Conservation (phyloP, 1,284 basidiomycete species). For the Flammula alnicola region DNA sequence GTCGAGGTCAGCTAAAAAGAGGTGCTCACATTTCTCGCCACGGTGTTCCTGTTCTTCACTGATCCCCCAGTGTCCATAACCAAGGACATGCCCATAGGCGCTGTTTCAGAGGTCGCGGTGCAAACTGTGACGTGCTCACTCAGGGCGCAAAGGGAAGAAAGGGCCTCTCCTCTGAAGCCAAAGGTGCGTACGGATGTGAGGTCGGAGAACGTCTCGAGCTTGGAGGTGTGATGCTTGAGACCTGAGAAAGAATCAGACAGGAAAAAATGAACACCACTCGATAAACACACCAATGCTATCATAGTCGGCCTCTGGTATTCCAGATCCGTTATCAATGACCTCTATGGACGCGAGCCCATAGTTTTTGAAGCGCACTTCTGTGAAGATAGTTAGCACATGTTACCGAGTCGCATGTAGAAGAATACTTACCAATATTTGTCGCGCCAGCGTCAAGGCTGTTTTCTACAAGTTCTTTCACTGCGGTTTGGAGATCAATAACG, state of each 20-base stretch:
- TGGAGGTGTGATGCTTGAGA: slow-evolving; percentile 94
- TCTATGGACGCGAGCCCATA: slow-evolving; percentile 88
- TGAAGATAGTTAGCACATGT: background rate
- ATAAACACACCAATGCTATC: slow-evolving; percentile 69
- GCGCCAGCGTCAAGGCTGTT: slow-evolving; percentile 95
- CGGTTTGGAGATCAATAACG: slow-evolving; percentile 90
- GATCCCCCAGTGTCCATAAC: slow-evolving; percentile 72
- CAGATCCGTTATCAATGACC: slow-evolving; percentile 92
- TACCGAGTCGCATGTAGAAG: background rate
- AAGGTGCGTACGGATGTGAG: slow-evolving; percentile 83
- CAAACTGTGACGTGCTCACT: slow-evolving; percentile 72
- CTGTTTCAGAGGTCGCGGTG: slow-evolving; percentile 73
- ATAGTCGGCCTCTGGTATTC: slow-evolving; percentile 82
- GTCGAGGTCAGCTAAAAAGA: background rate
- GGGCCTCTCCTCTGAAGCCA: slow-evolving; percentile 95
- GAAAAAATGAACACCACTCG: background rate
- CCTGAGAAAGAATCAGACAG: slow-evolving; percentile 47
- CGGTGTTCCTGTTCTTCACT: slow-evolving; percentile 56
- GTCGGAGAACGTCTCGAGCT: slow-evolving; percentile 80
- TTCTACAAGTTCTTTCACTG: slow-evolving; percentile 96
- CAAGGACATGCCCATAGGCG: slow-evolving; percentile 81
- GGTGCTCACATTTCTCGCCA: slow-evolving; percentile 73
- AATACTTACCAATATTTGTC: slow-evolving; percentile 75
- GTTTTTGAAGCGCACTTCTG: slow-evolving; percentile 92
- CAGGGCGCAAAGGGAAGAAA: slow-evolving; percentile 91